These are phyloP conservation scores for Coccomyxa subellipsoidea DNA, from an alignment of 163 green algal genomes.

Conservation along the genomic window DNA sequence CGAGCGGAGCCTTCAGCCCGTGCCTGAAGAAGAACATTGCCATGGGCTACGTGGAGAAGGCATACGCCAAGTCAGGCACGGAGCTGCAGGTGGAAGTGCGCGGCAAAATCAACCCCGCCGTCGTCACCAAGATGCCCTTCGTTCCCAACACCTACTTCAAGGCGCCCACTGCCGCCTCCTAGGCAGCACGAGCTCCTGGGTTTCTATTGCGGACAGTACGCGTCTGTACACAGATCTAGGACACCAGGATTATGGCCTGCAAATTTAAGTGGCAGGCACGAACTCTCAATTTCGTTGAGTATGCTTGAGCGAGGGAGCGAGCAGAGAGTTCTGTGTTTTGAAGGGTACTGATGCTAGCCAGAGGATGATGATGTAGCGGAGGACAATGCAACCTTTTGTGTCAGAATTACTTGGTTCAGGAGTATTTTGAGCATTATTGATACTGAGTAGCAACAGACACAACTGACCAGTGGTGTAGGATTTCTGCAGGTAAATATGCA, in stretches of 20 bases:
- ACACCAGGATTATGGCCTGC: too few relatives aligned
- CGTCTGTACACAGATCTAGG: too few relatives aligned
- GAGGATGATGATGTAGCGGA: too few relatives aligned
- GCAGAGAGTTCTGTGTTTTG: background rate
- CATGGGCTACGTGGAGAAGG: constrained; percentile 98
- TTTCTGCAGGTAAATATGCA: too few relatives aligned
- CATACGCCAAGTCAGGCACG: constrained; percentile 88
- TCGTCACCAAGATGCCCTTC: constrained; percentile 99
- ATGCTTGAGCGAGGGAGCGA: background rate
- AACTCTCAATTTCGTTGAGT: too few relatives aligned
- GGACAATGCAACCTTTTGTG: too few relatives aligned
- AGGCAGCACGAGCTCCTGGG: background rate
- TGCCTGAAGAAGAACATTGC: constrained; percentile 97
- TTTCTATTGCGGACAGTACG: background rate
- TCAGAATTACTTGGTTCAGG: too few relatives aligned
- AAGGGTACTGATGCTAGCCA: too few relatives aligned
- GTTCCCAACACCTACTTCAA: constrained; percentile 88
- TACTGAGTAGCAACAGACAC: too few relatives aligned
- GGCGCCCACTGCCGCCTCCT: background rate
- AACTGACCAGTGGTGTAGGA: too few relatives aligned
- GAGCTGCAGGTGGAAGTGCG: constrained; percentile 91
- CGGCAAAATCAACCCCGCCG: constrained; percentile 79
- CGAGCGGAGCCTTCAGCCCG: constrained; percentile 90
- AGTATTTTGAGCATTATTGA: too few relatives aligned
- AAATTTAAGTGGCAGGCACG: too few relatives aligned